Conservation (phyloP, 768 basidiomycete genomes). For the Lactifluus volemus region DNA sequence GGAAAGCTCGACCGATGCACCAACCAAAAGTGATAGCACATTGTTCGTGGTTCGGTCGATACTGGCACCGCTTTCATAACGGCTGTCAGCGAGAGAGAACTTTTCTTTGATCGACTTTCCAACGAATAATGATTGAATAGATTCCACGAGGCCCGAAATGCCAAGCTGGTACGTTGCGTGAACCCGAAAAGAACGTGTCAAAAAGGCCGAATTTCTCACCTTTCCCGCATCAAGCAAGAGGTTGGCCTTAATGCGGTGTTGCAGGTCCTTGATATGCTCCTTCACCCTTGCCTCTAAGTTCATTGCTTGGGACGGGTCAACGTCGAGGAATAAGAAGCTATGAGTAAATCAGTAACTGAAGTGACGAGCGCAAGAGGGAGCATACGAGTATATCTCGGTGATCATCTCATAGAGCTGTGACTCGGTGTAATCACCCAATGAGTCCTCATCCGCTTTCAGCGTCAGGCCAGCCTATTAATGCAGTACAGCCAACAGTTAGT, state of each 20-base stretch:
- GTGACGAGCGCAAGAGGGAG: background rate
- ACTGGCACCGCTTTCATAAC: constrained; percentile 47
- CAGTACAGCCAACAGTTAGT: background rate
- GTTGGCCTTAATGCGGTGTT: constrained; percentile 46
- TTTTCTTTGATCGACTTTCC: constrained; percentile 31
- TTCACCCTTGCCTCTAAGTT: constrained; percentile 43
- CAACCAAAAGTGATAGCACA: constrained; percentile 62
- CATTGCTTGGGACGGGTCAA: constrained; percentile 52
- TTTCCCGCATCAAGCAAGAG: constrained; percentile 35
- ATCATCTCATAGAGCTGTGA: constrained; percentile 54
- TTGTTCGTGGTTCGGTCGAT: constrained; percentile 59
- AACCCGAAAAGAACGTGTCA: background rate
- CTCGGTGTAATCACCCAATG: constrained; percentile 54
- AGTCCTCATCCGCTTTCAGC: constrained; percentile 48
- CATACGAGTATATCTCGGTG: constrained; percentile 63
- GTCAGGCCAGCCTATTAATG: constrained; percentile 53
- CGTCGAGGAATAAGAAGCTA: constrained; percentile 72
- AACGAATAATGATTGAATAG: constrained; percentile 41
- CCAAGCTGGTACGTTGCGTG: constrained; percentile 23
- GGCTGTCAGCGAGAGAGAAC: constrained; percentile 44
- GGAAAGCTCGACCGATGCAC: constrained; percentile 57
- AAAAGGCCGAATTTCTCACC: constrained; percentile 27
- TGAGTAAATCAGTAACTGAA: background rate
- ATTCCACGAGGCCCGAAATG: constrained; percentile 35
- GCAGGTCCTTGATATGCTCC: constrained; percentile 43